Conservation (phyloP, 2,329 filamentous ascomycete genomes). For the Neonectria magnoliae region DNA sequence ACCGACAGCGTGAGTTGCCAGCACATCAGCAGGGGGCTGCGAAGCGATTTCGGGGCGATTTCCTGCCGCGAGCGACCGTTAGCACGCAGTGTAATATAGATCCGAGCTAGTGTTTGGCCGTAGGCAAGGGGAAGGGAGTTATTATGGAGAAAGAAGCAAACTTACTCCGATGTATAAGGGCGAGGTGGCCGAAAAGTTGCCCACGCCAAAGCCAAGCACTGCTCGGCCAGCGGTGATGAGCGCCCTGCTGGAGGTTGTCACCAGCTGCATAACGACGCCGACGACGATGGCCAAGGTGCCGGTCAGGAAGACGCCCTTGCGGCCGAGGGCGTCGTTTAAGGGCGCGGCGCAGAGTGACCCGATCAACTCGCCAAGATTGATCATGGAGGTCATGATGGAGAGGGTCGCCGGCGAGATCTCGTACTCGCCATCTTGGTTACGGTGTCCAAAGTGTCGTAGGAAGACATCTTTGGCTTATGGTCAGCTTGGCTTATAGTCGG, state of each 20-base stretch:
- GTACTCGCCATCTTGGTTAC: slow-evolving; percentile 41
- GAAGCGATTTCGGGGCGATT: slow-evolving; percentile 45
- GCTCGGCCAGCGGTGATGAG: slow-evolving; percentile 40
- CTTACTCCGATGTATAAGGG: slow-evolving; percentile 50
- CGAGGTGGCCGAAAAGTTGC: slow-evolving; percentile 51
- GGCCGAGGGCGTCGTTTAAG: slow-evolving; percentile 48
- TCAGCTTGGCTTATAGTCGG: background rate
- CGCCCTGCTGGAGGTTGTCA: slow-evolving; percentile 35
- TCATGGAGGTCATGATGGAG: slow-evolving; percentile 50
- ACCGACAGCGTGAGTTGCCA: slow-evolving; percentile 52
- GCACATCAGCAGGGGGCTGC: slow-evolving; percentile 50
- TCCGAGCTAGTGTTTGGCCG: background rate
- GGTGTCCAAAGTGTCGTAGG: slow-evolving; percentile 46
- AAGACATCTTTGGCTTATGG: slow-evolving; percentile 42
- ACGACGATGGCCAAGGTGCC: slow-evolving; percentile 43
- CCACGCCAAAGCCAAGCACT: slow-evolving; percentile 44
- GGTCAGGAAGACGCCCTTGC: slow-evolving; percentile 45
- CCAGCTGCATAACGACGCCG: slow-evolving; percentile 40
- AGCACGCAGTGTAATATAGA: background rate
- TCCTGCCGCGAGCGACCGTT: slow-evolving; percentile 28
- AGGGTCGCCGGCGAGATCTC: slow-evolving; percentile 39
- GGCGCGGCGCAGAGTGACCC: slow-evolving; percentile 49
- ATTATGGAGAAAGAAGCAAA: background rate
- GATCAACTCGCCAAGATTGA: slow-evolving; percentile 52
- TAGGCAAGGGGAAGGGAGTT: background rate